A percentile compares a stretch with the other conserved stretches of the same genome.
phyloP scores from a whole-genome alignment of 441 rosid species.

The Pelargonium australe region DNA sequence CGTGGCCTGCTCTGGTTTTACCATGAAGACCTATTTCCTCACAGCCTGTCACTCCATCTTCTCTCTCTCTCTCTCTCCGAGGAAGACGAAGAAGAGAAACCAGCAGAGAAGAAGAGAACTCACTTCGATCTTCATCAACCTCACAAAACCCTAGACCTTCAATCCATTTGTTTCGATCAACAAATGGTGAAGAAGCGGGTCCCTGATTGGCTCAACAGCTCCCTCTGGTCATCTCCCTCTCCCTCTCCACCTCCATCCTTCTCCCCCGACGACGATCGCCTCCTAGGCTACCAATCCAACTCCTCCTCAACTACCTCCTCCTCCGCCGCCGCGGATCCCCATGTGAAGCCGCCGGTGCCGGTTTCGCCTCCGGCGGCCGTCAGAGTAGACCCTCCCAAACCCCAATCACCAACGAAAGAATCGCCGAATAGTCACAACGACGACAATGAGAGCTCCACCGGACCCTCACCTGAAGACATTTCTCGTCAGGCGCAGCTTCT shows the following conservation, averaged over 20 bases:
- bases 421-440: constrained; percentile 25
- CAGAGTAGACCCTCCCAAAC: constrained; percentile 31
- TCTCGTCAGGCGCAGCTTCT: constrained; percentile 75
- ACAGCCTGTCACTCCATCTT: neutral
- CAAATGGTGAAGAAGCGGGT: constrained; percentile 75
- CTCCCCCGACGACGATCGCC: constrained; percentile 28
- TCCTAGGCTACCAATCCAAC: constrained; percentile 22
- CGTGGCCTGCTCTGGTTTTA: neutral
- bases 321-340: constrained; percentile 15
- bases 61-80: neutral
- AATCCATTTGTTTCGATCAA: neutral
- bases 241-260: constrained; percentile 32
- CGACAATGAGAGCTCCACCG: constrained; percentile 32
- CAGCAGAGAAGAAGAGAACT: no score
- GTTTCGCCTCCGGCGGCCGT: constrained; percentile 34
- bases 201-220: constrained; percentile 95
- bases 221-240: constrained; percentile 56
- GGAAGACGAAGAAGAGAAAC: neutral
- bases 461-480: constrained; percentile 55
- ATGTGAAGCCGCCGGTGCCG: constrained; percentile 26
- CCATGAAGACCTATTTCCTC: neutral
- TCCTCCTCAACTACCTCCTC: constrained; percentile 19
- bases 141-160: neutral
- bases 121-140: neutral
- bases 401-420: constrained; percentile 33